These are phyloP conservation scores for Fusarium agapanthi DNA, from an alignment of 2,329 filamentous ascomycete species.

Conservation along the genomic window DNA sequence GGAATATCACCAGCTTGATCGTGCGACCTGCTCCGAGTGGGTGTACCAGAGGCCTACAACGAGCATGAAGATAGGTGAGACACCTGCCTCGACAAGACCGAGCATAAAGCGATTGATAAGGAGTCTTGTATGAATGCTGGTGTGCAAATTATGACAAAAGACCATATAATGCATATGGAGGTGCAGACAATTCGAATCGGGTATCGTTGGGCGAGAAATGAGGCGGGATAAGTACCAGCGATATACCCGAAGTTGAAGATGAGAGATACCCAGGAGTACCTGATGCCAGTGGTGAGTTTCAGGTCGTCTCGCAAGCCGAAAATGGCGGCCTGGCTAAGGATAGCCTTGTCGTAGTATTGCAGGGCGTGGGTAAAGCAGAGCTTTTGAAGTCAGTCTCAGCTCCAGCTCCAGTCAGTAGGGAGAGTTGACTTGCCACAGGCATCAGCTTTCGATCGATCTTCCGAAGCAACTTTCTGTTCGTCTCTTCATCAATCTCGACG, in stretches of 20 bases:
- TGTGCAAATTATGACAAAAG: background rate
- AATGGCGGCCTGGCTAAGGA: background rate
- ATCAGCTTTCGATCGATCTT: background rate
- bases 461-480: background rate
- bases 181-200: background rate
- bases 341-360: background rate
- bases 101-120: background rate
- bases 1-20: background rate
- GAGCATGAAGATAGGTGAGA: background rate
- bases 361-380: background rate
- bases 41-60: background rate
- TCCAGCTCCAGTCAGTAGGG: accelerated
- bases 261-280: background rate
- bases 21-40: background rate
- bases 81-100: background rate
- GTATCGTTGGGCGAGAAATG: background rate
- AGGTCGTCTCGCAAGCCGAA: background rate
- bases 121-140: background rate
- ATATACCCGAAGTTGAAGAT: background rate
- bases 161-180: background rate
- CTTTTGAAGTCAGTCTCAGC: background rate
- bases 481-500: background rate
- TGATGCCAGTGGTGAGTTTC: background rate
- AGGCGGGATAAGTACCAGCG: background rate
- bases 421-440: background rate